A percentile compares a stretch with the other conserved stretches of the same genome.
phyloP scores from a whole-genome alignment of 2,329 filamentous ascomycete genomes.

The Fusarium setosum region DNA sequence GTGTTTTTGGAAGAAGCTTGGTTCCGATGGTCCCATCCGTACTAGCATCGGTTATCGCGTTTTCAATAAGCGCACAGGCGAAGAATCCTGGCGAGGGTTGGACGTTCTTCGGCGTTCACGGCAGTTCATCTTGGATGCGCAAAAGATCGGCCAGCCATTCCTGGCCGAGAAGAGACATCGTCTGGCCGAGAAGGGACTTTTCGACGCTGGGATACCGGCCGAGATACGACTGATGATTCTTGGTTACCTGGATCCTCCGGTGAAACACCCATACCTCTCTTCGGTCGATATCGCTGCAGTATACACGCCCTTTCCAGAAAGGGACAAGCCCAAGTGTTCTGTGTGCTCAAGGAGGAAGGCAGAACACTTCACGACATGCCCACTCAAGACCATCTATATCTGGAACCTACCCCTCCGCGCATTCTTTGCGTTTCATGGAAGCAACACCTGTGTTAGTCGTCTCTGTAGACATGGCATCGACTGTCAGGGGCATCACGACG shows the following conservation, averaged over 20 bases:
- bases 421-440: neutral
- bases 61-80: neutral
- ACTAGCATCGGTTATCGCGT: neutral
- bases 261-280: neutral
- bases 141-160: neutral
- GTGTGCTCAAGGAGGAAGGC: neutral
- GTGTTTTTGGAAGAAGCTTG: neutral
- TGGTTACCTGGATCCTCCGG: neutral
- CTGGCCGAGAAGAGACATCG: neutral
- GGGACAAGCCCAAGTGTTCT: neutral
- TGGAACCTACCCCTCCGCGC: neutral
- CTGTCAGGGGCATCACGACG: neutral
- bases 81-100: neutral
- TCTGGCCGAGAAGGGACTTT: neutral
- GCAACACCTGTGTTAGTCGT: no score
- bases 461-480: neutral
- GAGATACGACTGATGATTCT: constrained; percentile 2
- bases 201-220: neutral
- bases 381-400: neutral
- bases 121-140: constrained; percentile 18
- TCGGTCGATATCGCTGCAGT: neutral
- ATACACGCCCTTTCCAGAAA: constrained; percentile 1
- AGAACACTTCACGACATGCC: neutral
- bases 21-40: constrained; percentile 14
- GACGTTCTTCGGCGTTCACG: constrained; percentile 9